Evolutionary conservation across 2,329 filamentous ascomycete genomes (phyloP), one percentile per base, ranked within the genome.

Genomic region (Xylariaceae sp.): DNA sequence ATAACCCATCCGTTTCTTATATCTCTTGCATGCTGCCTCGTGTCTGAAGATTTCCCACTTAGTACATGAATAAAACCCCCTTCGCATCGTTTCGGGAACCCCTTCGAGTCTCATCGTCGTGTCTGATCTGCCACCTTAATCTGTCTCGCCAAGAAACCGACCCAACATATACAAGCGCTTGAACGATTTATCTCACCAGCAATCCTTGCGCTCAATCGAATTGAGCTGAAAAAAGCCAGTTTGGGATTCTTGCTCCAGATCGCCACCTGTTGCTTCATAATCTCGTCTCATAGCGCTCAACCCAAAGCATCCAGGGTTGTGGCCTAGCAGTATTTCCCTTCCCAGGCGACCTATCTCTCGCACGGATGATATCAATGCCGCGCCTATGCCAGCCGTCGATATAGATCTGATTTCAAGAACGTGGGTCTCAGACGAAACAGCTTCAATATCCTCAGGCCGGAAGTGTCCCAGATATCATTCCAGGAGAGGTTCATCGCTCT

Each of bases 351-450:
- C 53, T 12, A 22, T 42, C 52, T 48, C 31, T 17, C 39, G 53
- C 45, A 53, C 62, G 53, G 59, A 65, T 62, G 54, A 50, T 47
- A 44, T 53, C 60, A 63, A 76, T 77, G 73, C 70, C 73, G 77
- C 71, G 73, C 77, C 75, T 69, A 81, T 82, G 79, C 78, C 72
- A 66, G 71, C 75, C 70, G 72, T 73, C 67, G 71, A 72, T 62
- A 75, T 77, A 78, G 75, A 79, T 73, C 74, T 71, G 70, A 77
- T 75, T 62, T 68, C 68, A 62, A 73, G 74, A 71, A 75, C 73
- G 58, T 78, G 75, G 75, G 74, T 74, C 66, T 72, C 75, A 65
- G 71, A 73, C 69, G 67, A 70, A 67, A 67, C 66, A 67, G 66
- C 65, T 65, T 62, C 61, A 63, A 69, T 67, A 63, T 69, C 65